A percentile compares a stretch with the other conserved stretches of the same genome.
Evolutionary conservation across 208 protist species (phyloP).

Genomic region (Leishmania martiniquensis): DNA sequence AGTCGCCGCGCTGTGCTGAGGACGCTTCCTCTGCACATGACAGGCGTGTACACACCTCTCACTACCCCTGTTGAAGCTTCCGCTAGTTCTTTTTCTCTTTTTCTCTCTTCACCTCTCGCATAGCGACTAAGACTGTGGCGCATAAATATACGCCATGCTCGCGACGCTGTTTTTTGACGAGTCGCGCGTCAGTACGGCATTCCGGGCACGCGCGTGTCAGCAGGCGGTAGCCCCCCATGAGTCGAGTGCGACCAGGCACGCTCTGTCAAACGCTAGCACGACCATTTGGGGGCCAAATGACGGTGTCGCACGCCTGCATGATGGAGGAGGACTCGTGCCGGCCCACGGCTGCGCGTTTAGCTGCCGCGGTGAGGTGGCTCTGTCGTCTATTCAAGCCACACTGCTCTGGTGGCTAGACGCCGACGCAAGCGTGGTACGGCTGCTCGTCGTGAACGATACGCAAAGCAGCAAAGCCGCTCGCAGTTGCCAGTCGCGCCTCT

Average conservation of each 20-base stretch:
- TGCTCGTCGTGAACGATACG: slow-evolving; percentile 58
- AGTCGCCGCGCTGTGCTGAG: neutral
- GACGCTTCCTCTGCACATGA: neutral
- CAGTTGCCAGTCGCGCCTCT: slow-evolving; percentile 54
- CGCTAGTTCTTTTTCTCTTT: too few species aligned
- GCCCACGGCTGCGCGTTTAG: slow-evolving; percentile 34
- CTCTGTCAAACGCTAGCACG: neutral
- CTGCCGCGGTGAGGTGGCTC: slow-evolving; percentile 53
- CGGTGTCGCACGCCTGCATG: slow-evolving; percentile 17
- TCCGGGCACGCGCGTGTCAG: slow-evolving; percentile 37
- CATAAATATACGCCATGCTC: slow-evolving; percentile 41
- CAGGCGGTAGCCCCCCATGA: neutral
- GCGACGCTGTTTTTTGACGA: slow-evolving; percentile 85
- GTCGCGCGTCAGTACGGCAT: slow-evolving; percentile 48
- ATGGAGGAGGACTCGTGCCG: slow-evolving; percentile 6
- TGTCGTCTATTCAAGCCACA: slow-evolving; percentile 60
- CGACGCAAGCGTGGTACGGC: slow-evolving; percentile 46
- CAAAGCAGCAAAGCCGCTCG: slow-evolving; percentile 41
- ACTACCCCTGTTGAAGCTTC: too few species aligned
- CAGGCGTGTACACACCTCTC: neutral
- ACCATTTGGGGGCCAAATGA: neutral
- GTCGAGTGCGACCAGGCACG: slow-evolving; percentile 4
- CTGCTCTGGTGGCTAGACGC: slow-evolving; percentile 81
- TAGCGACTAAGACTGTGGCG: neutral
- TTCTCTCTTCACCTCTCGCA: too few species aligned